These are phyloP conservation scores for Euphorbia lathyris DNA, from an alignment of 345 rosid species.

Conservation along the genomic window DNA sequence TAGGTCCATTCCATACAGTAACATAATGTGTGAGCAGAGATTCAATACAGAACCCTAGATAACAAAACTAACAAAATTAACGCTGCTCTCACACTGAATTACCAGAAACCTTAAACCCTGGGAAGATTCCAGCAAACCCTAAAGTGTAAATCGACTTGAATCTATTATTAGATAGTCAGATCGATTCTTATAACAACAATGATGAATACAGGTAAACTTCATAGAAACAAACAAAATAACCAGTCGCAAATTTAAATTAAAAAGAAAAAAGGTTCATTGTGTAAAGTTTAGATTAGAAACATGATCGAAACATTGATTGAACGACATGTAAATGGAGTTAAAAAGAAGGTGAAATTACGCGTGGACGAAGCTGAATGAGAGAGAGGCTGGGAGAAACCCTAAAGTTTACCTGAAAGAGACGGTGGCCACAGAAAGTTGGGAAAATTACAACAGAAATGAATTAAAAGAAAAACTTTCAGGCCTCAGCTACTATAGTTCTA, in stretches of 20 bases:
- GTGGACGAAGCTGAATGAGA: not conserved
- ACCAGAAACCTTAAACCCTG: constrained; percentile 23
- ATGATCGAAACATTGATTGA: not conserved
- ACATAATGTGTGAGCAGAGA: not conserved
- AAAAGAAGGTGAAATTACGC: not conserved
- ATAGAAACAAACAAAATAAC: not conserved
- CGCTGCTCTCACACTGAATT: not conserved
- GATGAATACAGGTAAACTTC: not conserved
- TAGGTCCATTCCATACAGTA: not conserved
- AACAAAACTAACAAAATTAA: not conserved
- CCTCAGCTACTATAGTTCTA: not conserved
- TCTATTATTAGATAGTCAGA: not conserved
- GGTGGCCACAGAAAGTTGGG: constrained; percentile 28
- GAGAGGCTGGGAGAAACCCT: constrained; percentile 17
- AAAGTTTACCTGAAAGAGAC: constrained; percentile 32
- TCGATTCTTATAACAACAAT: not conserved
- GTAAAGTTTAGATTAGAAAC: not conserved
- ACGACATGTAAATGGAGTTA: not conserved
- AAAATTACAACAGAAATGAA: not conserved
- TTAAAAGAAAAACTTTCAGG: too few species aligned
- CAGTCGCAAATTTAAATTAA: not conserved
- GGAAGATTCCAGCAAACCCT: constrained; percentile 15
- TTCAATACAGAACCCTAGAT: not conserved
- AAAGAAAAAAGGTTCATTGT: not conserved
- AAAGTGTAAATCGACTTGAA: not conserved